Percentiles rank a stretch among this genome's conserved stretches.
phyloP scores from a whole-genome alignment of 805 yeast genomes.

The Scheffersomyces coipomensis region DNA sequence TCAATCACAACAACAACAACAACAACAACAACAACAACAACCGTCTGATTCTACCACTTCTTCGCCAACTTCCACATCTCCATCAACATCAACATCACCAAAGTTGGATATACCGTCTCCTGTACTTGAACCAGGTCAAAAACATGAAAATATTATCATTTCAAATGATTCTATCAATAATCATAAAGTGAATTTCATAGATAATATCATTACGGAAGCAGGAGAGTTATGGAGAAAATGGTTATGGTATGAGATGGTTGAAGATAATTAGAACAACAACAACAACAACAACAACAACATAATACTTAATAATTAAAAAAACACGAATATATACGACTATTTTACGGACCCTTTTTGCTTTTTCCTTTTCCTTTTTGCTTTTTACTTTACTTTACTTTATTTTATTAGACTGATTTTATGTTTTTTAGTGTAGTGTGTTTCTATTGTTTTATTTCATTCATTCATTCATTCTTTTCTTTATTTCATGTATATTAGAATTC shows the following conservation, averaged over 20 bases:
- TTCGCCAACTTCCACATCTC: constrained; percentile 7
- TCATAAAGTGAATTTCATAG: constrained; percentile 61
- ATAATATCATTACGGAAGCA: constrained; percentile 70
- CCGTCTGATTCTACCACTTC: constrained; percentile 7
- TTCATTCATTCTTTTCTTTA: too few species aligned
- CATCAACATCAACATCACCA: constrained; percentile 8
- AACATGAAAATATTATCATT: constrained; percentile 16
- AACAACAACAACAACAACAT: too few species aligned
- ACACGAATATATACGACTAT: neutral
- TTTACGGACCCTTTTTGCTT: neutral
- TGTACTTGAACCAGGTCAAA: neutral
- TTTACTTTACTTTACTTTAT: neutral
- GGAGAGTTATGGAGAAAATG: constrained; percentile 89
- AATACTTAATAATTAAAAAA: neutral
- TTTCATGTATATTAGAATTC: too few species aligned
- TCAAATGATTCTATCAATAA: constrained; percentile 26
- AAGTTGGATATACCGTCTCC: constrained; percentile 4
- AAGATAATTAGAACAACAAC: constrained; percentile 16
- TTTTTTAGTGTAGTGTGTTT: too few species aligned
- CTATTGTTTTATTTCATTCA: neutral
- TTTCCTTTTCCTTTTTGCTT: neutral
- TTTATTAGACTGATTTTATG: too few species aligned
- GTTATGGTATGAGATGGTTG: constrained; percentile 51
- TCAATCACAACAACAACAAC: neutral
- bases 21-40: neutral